Percentiles rank a stretch among this genome's conserved stretches.
phyloP scores from a whole-genome alignment of 192 early-diverging fungal genomes.

The Coemansia sp. region DNA sequence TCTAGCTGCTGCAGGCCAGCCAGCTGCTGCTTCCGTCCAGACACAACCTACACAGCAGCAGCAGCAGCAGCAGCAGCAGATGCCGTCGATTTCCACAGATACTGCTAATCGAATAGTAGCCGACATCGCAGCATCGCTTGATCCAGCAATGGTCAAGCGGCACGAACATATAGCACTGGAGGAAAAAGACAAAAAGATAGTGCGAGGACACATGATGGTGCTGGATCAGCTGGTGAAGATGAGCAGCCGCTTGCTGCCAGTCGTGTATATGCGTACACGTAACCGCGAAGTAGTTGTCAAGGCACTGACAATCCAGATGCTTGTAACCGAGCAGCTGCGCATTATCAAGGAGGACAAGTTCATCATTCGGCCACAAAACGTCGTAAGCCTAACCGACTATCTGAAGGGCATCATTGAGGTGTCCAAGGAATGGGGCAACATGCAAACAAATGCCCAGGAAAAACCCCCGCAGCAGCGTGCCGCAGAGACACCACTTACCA shows the following conservation, averaged over 20 bases:
- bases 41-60: background rate
- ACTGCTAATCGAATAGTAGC: conserved; percentile 21
- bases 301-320: conserved; percentile 19
- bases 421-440: conserved; percentile 42
- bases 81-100: conserved; percentile 28
- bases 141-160: conserved; percentile 2
- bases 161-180: conserved; percentile 11
- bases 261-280: conserved; percentile 26
- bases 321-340: conserved; percentile 36
- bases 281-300: conserved; percentile 13
- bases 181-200: conserved; percentile 23
- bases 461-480: conserved; percentile 4
- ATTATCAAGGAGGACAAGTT: conserved; percentile 38
- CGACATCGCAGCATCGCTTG: conserved; percentile 10
- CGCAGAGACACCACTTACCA: conserved; percentile 31
- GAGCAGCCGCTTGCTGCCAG: conserved; percentile 20
- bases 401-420: conserved; percentile 15
- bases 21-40: too few relatives aligned
- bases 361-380: conserved; percentile 19
- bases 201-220: conserved; percentile 16
- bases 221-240: conserved; percentile 19
- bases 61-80: conserved; percentile 7
- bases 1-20: background rate
- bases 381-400: conserved; percentile 1
- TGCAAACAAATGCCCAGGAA: background rate